phyloP scores from a whole-genome alignment of 2,329 filamentous ascomycete genomes.

The Hymenoscyphus scutula region DNA sequence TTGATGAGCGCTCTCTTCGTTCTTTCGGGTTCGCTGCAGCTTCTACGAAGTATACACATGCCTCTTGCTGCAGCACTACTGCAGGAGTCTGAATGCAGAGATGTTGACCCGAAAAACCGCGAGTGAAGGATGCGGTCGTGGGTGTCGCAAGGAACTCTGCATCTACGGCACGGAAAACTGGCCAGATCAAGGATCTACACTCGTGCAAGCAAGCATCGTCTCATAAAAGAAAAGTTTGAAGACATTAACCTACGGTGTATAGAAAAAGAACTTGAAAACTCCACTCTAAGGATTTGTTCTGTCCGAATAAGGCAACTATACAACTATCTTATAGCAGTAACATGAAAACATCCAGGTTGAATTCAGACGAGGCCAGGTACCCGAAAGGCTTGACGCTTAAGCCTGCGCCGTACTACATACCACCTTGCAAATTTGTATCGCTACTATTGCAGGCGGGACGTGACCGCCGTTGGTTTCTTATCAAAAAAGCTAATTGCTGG shows the following conservation, averaged over 20 bases:
- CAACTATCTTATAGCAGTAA: neutral
- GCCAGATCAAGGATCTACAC: neutral
- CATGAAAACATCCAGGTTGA: neutral
- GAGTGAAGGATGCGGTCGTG: neutral
- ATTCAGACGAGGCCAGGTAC: too few relatives aligned
- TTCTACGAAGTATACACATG: neutral
- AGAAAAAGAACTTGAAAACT: neutral
- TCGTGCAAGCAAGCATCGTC: neutral
- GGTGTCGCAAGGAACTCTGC: neutral
- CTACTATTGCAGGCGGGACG: neutral
- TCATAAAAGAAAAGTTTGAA: neutral
- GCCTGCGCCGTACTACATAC: neutral
- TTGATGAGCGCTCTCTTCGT: neutral
- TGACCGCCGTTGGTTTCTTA: neutral
- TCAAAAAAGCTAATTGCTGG: neutral
- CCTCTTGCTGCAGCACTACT: neutral
- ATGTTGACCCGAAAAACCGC: neutral
- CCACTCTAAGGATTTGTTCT: neutral
- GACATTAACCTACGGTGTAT: neutral
- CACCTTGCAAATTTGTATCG: neutral
- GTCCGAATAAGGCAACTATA: neutral
- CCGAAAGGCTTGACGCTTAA: too few relatives aligned
- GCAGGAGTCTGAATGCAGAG: neutral
- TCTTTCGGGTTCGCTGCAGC: conserved; percentile 3
- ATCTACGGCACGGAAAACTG: conserved; percentile 2